phyloP scores from a whole-genome alignment of 176 grass and related monocot species.

The Carex pumila region DNA sequence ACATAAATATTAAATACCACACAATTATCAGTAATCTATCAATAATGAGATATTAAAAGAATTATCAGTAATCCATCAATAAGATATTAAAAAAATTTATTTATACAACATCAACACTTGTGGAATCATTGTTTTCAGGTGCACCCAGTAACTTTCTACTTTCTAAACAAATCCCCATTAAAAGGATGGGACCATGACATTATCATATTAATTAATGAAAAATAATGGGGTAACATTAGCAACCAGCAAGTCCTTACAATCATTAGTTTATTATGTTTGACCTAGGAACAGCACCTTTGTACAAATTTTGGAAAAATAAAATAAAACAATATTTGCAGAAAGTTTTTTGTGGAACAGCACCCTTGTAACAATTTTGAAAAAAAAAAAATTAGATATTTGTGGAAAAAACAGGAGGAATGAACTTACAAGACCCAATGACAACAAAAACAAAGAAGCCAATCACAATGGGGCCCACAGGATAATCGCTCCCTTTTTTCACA shows the following conservation, averaged over 20 bases:
- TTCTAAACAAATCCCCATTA: neutral
- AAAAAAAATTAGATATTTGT: neutral
- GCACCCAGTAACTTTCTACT: neutral
- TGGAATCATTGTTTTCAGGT: neutral
- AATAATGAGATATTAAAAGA: neutral
- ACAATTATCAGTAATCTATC: neutral
- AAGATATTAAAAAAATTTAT: neutral
- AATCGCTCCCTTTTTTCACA: constrained; percentile 31
- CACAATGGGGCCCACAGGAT: constrained; percentile 40
- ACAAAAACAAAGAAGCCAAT: constrained; percentile 39
- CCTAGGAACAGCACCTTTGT: neutral
- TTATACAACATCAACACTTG: neutral
- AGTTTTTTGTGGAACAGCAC: neutral
- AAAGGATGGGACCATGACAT: neutral
- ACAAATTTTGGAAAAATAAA: neutral
- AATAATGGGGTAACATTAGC: neutral
- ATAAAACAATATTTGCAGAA: no score
- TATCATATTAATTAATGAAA: neutral
- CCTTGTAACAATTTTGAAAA: neutral
- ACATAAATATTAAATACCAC: neutral
- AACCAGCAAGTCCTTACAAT: neutral
- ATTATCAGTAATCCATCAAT: neutral
- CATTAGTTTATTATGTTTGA: neutral
- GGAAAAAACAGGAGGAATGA: neutral
- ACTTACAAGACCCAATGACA: constrained; percentile 38